These are phyloP conservation scores for Claviceps sp. DNA, from an alignment of 2,329 filamentous ascomycete genomes.

Conservation along the genomic window DNA sequence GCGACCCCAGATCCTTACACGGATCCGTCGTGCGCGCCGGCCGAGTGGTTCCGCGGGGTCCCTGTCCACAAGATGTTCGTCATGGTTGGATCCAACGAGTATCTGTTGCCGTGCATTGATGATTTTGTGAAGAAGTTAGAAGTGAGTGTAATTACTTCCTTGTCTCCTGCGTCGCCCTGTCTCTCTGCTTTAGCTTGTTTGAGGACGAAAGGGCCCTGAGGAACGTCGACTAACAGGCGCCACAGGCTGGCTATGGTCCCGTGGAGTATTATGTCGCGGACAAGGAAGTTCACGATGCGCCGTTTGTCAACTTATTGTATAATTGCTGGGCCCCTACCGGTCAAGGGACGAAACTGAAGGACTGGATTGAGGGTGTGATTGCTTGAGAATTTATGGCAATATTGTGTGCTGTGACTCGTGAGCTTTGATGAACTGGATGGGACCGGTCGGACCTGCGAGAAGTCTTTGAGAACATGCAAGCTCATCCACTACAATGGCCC, in stretches of 20 bases:
- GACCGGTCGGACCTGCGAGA: no score
- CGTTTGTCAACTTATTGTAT: conserved; percentile 9
- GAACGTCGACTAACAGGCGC: neutral
- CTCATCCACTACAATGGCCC: no score
- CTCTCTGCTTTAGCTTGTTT: neutral
- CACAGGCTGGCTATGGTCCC: conserved; percentile 5
- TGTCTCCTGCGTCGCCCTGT: no score
- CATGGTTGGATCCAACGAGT: conserved; percentile 8
- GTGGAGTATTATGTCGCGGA: conserved; percentile 9
- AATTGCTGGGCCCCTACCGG: conserved; percentile 7
- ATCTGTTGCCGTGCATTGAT: conserved; percentile 8
- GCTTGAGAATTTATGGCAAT: neutral
- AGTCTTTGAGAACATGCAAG: no score
- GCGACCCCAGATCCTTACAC: conserved; percentile 9
- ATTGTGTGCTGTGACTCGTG: no score
- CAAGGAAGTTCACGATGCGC: conserved; percentile 10
- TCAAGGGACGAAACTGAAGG: conserved; percentile 10
- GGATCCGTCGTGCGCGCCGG: conserved; percentile 8
- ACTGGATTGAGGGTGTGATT: conserved; percentile 8
- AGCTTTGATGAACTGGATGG: no score
- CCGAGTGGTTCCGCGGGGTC: conserved; percentile 9
- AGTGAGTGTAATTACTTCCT: conserved; percentile 1
- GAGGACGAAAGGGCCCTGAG: neutral
- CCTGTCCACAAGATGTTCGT: conserved; percentile 8
- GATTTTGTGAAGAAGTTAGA: conserved; percentile 8